A percentile compares a stretch with the other conserved stretches of the same genome.
Conservation (phyloP, 345 rosid species). For the Garcia nutans region DNA sequence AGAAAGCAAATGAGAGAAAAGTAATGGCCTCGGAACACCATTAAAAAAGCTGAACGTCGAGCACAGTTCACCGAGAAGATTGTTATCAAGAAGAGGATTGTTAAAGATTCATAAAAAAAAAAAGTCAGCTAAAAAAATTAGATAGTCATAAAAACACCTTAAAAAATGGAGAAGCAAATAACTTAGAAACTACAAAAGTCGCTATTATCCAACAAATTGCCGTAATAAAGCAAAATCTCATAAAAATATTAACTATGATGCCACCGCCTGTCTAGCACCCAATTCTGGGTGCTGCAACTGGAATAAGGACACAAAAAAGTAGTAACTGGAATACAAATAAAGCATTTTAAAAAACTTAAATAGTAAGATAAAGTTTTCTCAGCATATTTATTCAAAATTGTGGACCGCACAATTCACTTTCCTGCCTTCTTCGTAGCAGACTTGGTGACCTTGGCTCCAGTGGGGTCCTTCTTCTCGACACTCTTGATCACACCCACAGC, state of each 20-base stretch:
- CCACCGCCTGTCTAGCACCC: conserved; percentile 27
- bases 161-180: no score
- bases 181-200: no score
- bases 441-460: conserved; percentile 26
- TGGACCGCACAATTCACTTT: conserved; percentile 19
- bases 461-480: conserved; percentile 26
- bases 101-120: no score
- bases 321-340: neutral
- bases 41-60: no score
- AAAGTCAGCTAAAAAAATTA: no score
- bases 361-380: neutral
- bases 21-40: no score
- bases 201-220: no score
- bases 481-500: conserved; percentile 28
- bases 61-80: no score
- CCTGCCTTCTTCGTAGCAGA: conserved; percentile 25
- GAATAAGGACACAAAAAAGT: neutral
- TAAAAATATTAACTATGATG: neutral
- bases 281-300: conserved; percentile 14
- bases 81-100: no score
- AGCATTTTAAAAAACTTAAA: neutral
- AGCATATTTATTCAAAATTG: neutral
- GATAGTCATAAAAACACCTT: no score
- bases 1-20: no score
- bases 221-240: neutral